These are phyloP conservation scores for Hymenoscyphus linearis DNA, from an alignment of 2,329 filamentous ascomycete genomes.

Conservation along the genomic window DNA sequence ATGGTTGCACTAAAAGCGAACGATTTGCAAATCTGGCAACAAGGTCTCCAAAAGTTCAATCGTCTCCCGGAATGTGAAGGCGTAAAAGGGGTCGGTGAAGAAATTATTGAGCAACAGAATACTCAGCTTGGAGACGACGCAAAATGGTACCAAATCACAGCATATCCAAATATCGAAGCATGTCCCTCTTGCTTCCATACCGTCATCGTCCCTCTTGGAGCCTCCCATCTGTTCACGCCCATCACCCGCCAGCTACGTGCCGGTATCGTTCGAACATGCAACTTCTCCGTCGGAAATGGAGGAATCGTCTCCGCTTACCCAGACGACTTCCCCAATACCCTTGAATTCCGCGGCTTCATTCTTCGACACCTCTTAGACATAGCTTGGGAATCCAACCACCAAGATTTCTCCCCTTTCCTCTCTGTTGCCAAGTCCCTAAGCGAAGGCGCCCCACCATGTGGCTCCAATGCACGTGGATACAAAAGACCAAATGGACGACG, in stretches of 20 bases:
- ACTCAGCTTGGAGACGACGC: slow-evolving; percentile 1
- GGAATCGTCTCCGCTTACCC: slow-evolving; percentile 7
- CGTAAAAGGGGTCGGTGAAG: slow-evolving; percentile 7
- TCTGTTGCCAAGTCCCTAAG: slow-evolving; percentile 2
- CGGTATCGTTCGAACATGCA: slow-evolving; percentile 10
- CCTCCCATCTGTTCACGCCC: slow-evolving; percentile 8
- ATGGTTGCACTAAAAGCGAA: slow-evolving; percentile 1
- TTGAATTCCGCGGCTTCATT: neutral
- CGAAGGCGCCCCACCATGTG: slow-evolving; percentile 10
- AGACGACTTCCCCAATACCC: slow-evolving; percentile 7
- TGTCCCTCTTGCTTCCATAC: slow-evolving; percentile 14
- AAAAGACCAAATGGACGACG: slow-evolving; percentile 8
- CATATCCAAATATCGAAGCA: slow-evolving; percentile 9
- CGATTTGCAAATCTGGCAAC: slow-evolving; percentile 1
- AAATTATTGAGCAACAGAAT: slow-evolving; percentile 2
- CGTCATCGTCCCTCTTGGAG: slow-evolving; percentile 6
- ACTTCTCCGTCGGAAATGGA: slow-evolving; percentile 6
- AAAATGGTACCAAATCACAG: slow-evolving; percentile 12
- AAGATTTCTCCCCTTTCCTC: slow-evolving; percentile 3
- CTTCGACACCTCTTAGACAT: slow-evolving; percentile 2
- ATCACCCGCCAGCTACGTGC: slow-evolving; percentile 7
- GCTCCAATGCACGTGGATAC: slow-evolving; percentile 6
- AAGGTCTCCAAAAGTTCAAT: slow-evolving; percentile 2
- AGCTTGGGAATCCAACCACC: slow-evolving; percentile 7
- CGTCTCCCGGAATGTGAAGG: slow-evolving; percentile 4